Evolutionary conservation across 352 stramenopile species (phyloP).

Genomic region (Phytophthora sansomeana): DNA sequence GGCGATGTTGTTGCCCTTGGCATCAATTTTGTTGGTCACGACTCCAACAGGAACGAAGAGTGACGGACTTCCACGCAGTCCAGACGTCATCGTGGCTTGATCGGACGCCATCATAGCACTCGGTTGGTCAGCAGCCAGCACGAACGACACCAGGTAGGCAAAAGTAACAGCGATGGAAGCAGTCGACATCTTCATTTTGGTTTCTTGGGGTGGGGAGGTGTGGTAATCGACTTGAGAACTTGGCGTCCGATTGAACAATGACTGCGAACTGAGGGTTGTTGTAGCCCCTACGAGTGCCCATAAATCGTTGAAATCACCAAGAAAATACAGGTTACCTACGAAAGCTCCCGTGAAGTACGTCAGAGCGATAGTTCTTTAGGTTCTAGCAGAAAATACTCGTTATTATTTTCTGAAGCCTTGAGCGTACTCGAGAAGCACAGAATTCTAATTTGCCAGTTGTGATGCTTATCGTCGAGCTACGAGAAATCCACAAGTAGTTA

Average conservation of each 20-base stretch:
- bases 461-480: too few relatives aligned
- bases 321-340: conserved; percentile 1
- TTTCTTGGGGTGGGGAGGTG: neutral
- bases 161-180: neutral
- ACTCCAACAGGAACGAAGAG: conserved; percentile 1
- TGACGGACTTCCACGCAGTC: neutral
- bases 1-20: conserved; percentile 27
- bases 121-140: conserved; percentile 16
- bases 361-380: neutral
- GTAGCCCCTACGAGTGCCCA: too few relatives aligned
- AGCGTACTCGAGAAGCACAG: too few relatives aligned
- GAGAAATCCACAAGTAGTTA: too few relatives aligned
- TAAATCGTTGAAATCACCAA: too few relatives aligned
- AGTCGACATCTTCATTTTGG: conserved; percentile 23
- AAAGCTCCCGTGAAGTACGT: neutral
- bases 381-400: too few relatives aligned
- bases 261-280: too few relatives aligned
- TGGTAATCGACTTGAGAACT: conserved; percentile 17
- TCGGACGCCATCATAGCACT: conserved; percentile 6
- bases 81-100: conserved; percentile 4
- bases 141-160: conserved; percentile 17
- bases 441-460: neutral
- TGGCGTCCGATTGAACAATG: conserved; percentile 34
- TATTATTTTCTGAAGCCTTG: too few relatives aligned
- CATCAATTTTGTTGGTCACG: conserved; percentile 17